Percentiles rank a stretch among this genome's conserved stretches.
These are phyloP conservation scores for Trametes meyenii DNA, from an alignment of 768 basidiomycete species.

Conservation along the genomic window DNA sequence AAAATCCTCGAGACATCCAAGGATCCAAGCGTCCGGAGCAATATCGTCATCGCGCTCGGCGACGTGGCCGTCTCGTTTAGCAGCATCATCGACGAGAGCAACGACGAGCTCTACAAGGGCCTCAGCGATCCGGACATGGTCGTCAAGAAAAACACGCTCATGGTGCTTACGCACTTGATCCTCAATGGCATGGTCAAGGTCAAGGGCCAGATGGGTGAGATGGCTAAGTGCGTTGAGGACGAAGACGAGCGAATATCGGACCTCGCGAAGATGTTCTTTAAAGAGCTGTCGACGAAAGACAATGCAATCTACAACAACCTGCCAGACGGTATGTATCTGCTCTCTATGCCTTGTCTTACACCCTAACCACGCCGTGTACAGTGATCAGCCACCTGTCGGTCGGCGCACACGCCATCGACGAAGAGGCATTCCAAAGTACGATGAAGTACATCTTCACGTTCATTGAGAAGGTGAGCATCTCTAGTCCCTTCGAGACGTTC, in stretches of 20 bases:
- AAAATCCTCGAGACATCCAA: slow-evolving; percentile 90
- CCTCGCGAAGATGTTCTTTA: slow-evolving; percentile 97
- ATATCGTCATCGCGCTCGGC: slow-evolving; percentile 96
- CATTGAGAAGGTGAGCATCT: slow-evolving; percentile 82
- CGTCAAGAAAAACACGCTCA: slow-evolving; percentile 99
- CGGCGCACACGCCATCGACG: slow-evolving; percentile 90
- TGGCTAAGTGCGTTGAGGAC: slow-evolving; percentile 99
- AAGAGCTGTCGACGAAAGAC: slow-evolving; percentile 93
- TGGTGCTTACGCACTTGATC: slow-evolving; percentile 97
- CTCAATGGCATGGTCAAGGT: slow-evolving; percentile 99
- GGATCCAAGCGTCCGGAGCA: slow-evolving; percentile 89
- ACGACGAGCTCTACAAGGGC: slow-evolving; percentile 92
- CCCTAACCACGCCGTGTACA: slow-evolving; percentile 32
- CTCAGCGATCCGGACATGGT: slow-evolving; percentile 83
- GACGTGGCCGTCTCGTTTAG: slow-evolving; percentile 99
- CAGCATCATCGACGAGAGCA: slow-evolving; percentile 95
- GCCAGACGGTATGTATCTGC: slow-evolving; percentile 73
- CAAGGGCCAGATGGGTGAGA: slow-evolving; percentile 98
- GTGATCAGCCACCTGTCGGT: slow-evolving; percentile 95
- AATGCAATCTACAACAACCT: slow-evolving; percentile 99
- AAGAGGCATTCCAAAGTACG: slow-evolving; percentile 89
- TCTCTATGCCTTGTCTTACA: neutral
- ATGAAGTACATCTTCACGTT: slow-evolving; percentile 95
- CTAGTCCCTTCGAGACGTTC: neutral
- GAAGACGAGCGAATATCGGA: slow-evolving; percentile 85